Conservation (phyloP, 371 early-diverging fungal species). For the Choanephora cucurbitarum region DNA sequence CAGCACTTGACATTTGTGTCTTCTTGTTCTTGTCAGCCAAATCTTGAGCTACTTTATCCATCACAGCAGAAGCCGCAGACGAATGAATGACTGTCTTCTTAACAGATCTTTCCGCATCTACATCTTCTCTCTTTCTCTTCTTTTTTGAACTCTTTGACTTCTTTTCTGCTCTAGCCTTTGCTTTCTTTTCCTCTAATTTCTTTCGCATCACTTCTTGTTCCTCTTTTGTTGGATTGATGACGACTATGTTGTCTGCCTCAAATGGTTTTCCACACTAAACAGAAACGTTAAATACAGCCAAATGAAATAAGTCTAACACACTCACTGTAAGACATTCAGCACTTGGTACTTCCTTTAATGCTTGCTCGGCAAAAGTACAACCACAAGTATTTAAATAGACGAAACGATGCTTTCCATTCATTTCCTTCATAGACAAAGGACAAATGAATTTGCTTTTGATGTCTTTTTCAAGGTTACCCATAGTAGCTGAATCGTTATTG, state of each 20-base stretch:
- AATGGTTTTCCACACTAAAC: constrained; percentile 71
- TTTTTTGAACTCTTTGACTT: constrained; percentile 48
- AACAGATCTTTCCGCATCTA: constrained; percentile 7
- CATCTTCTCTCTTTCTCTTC: constrained; percentile 29
- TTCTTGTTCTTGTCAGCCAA: constrained; percentile 48
- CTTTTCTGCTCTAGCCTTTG: constrained; percentile 60
- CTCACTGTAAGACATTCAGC: constrained; percentile 60
- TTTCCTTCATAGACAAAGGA: constrained; percentile 90
- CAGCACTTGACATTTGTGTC: constrained; percentile 47
- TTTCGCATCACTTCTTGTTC: constrained; percentile 58
- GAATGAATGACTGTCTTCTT: constrained; percentile 32
- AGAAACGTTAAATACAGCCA: not conserved
- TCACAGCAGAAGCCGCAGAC: constrained; percentile 52
- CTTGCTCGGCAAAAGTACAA: constrained; percentile 86
- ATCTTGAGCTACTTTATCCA: constrained; percentile 59
- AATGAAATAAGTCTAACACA: constrained; percentile 6
- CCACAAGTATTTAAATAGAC: constrained; percentile 83
- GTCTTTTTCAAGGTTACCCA: constrained; percentile 54
- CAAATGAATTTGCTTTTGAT: constrained; percentile 76
- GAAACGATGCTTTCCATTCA: constrained; percentile 90
- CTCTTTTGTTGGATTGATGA: constrained; percentile 75
- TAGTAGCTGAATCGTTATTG: constrained; percentile 38
- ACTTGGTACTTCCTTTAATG: constrained; percentile 75
- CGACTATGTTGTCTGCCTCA: constrained; percentile 61
- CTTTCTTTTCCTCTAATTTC: constrained; percentile 59